These are phyloP conservation scores for Diaporthe caulivora DNA, from an alignment of 2,329 filamentous ascomycete species.

Conservation along the genomic window DNA sequence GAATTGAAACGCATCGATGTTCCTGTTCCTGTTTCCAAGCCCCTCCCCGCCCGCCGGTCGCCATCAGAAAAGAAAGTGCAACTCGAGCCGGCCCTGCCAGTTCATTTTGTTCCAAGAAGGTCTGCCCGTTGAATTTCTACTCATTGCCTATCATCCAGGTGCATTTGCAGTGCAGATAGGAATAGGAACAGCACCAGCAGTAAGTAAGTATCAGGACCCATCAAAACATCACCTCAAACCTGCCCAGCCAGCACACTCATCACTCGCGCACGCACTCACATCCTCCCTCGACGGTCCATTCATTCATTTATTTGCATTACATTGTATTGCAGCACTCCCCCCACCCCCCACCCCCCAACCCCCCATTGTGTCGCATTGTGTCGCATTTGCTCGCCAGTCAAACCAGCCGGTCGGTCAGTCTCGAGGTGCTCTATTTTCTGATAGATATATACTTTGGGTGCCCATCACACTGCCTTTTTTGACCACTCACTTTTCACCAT, in stretches of 20 bases:
- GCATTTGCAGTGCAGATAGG: background rate
- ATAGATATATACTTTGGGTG: constrained; percentile 24
- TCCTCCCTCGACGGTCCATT: background rate
- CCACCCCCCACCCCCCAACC: too few relatives aligned
- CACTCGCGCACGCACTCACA: background rate
- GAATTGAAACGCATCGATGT: constrained; percentile 27
- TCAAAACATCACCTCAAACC: constrained; percentile 16
- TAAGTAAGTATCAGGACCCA: background rate
- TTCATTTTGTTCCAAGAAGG: background rate
- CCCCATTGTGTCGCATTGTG: constrained; percentile 8
- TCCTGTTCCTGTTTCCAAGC: constrained; percentile 12
- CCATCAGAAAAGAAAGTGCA: constrained; percentile 23
- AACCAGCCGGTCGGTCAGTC: background rate
- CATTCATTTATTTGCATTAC: constrained; percentile 6
- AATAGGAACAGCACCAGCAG: background rate
- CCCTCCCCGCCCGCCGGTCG: constrained; percentile 12
- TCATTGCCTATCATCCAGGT: background rate
- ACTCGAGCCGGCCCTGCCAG: constrained; percentile 18
- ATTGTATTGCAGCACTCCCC: background rate
- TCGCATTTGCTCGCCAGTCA: background rate
- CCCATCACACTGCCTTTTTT: constrained; percentile 4
- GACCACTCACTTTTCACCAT: background rate
- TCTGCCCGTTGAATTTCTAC: background rate
- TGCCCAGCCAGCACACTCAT: constrained; percentile 2
- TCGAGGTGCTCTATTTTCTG: background rate